Evolutionary conservation across 768 basidiomycete genomes (phyloP).

Genomic region (Lepiota brunneoincarnata): DNA sequence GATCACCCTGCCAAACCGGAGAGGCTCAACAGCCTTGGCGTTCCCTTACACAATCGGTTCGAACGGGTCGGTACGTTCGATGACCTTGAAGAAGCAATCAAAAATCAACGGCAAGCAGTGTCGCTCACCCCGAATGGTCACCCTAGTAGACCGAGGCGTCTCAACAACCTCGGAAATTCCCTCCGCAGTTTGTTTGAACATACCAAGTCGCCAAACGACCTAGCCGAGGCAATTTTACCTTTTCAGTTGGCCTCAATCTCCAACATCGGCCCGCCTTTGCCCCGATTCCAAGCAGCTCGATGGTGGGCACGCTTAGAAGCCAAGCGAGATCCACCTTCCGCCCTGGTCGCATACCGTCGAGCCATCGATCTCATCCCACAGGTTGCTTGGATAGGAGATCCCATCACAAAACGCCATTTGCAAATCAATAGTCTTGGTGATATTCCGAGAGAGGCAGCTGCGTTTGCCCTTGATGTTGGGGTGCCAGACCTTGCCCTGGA

Average conservation of each 20-base stretch:
- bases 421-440: neutral
- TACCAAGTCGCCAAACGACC: neutral
- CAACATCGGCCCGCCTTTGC: too few relatives aligned
- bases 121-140: neutral
- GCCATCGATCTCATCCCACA: too few relatives aligned
- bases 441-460: neutral
- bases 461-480: neutral
- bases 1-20: neutral
- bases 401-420: neutral
- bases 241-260: too few relatives aligned
- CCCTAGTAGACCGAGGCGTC: neutral
- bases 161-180: neutral
- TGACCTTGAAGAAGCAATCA: neutral
- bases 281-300: too few relatives aligned
- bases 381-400: too few relatives aligned
- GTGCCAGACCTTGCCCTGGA: neutral
- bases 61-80: too few relatives aligned
- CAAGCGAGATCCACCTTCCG: too few relatives aligned
- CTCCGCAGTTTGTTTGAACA: neutral
- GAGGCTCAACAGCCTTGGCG: neutral
- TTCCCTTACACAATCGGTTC: neutral
- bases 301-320: too few relatives aligned
- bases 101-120: neutral
- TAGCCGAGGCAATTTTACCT: too few relatives aligned
- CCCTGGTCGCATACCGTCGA: too few relatives aligned